These are phyloP conservation scores for Ammopiptanthus mongolicus DNA, from an alignment of 306 rosid species.

Conservation along the genomic window DNA sequence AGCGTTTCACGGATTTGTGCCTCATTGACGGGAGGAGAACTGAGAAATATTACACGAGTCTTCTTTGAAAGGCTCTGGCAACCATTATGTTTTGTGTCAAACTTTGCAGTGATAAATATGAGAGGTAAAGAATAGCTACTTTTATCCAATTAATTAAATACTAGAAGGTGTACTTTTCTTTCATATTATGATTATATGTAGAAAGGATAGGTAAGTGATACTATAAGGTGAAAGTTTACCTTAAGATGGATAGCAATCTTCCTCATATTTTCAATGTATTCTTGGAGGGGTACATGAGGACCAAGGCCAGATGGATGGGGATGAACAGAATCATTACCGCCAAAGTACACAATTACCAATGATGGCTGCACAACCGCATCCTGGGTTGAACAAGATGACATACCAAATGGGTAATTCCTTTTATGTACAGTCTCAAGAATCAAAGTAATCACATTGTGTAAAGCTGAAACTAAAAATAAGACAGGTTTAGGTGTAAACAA, in stretches of 20 bases:
- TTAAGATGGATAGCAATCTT: slow-evolving; percentile 57
- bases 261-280: slow-evolving; percentile 68
- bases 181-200: not conserved
- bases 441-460: not conserved
- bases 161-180: not conserved
- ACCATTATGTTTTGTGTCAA: not conserved
- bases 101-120: not conserved
- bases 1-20: slow-evolving; percentile 20
- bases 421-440: slow-evolving; percentile 2
- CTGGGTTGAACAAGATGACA: slow-evolving; percentile 27
- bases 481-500: too few relatives aligned
- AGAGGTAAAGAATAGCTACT: not conserved
- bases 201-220: not conserved
- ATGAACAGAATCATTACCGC: slow-evolving; percentile 70
- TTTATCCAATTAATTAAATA: too few relatives aligned
- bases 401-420: not conserved
- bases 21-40: slow-evolving; percentile 48
- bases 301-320: slow-evolving; percentile 56
- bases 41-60: slow-evolving; percentile 45
- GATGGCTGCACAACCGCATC: slow-evolving; percentile 57
- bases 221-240: slow-evolving; percentile 31
- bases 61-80: slow-evolving; percentile 42
- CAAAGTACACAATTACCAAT: slow-evolving; percentile 76
- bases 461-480: not conserved
- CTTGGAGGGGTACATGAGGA: slow-evolving; percentile 71